Percentiles rank a stretch among this genome's conserved stretches.
These are phyloP conservation scores for Prillingera fragicola DNA, from an alignment of 1,284 basidiomycete genomes.

Conservation along the genomic window DNA sequence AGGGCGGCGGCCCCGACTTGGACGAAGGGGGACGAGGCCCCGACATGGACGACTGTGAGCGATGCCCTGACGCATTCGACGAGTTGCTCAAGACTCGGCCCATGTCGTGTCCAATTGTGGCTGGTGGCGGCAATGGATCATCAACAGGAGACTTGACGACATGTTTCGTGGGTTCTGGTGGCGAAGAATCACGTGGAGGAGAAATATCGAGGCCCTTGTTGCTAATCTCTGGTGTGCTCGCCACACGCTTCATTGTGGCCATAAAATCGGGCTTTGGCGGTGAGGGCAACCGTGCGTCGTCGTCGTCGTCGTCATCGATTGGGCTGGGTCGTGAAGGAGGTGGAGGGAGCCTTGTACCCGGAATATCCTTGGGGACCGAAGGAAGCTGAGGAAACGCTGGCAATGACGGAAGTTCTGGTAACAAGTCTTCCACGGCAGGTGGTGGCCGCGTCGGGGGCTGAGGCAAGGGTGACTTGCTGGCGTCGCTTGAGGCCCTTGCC, in stretches of 20 bases:
- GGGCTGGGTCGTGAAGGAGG: slow-evolving; percentile 5
- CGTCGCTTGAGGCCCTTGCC: background rate
- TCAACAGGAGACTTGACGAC: too few relatives aligned
- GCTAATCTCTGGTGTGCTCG: slow-evolving; percentile 24
- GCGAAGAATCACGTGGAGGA: background rate
- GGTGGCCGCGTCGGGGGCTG: slow-evolving; percentile 3
- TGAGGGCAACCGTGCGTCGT: slow-evolving; percentile 9
- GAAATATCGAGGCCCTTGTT: background rate
- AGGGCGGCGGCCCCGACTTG: background rate
- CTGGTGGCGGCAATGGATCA: background rate
- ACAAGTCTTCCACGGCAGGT: background rate
- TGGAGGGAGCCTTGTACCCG: slow-evolving; percentile 4
- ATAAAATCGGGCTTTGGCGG: slow-evolving; percentile 23
- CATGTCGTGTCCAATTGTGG: too few relatives aligned
- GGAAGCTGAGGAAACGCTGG: slow-evolving; percentile 12
- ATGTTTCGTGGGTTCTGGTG: slow-evolving; percentile 1
- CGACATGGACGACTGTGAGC: background rate
- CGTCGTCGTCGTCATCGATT: slow-evolving; percentile 1
- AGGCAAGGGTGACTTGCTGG: background rate
- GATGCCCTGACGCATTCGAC: background rate
- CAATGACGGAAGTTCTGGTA: background rate
- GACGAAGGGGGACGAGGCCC: background rate
- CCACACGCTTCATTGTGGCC: slow-evolving; percentile 19
- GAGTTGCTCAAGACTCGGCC: too few relatives aligned
- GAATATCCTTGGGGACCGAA: slow-evolving; percentile 13